Evolutionary conservation across 164 flowering plant genomes (phyloP).

Genomic region (grape (Vitis vinifera)): DNA sequence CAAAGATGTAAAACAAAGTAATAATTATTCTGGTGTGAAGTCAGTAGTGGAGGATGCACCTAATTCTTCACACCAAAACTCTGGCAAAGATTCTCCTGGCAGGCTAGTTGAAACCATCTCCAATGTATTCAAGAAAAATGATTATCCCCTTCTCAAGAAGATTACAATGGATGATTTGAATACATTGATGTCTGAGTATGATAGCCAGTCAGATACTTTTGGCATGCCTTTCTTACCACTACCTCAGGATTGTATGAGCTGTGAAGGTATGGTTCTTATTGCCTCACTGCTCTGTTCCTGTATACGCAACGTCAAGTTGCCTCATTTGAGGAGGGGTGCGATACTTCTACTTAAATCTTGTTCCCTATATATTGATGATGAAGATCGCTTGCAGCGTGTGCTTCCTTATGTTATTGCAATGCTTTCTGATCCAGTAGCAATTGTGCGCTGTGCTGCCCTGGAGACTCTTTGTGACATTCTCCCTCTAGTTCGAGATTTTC

Average conservation of each 20-base stretch:
- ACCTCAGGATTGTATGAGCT: constrained; percentile 57
- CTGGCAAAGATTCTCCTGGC: constrained; percentile 37
- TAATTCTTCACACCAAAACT: constrained; percentile 19
- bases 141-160: constrained; percentile 55
- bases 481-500: constrained; percentile 88
- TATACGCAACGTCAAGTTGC: constrained; percentile 87
- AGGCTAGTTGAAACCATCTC: constrained; percentile 45
- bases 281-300: constrained; percentile 94
- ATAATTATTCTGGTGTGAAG: constrained; percentile 28
- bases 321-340: constrained; percentile 83
- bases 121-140: constrained; percentile 45
- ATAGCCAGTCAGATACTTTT: constrained; percentile 72
- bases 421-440: constrained; percentile 94
- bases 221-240: constrained; percentile 59
- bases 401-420: constrained; percentile 89
- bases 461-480: constrained; percentile 88
- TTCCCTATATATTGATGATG: constrained; percentile 86
- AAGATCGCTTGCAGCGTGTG: constrained; percentile 91
- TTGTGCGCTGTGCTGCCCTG: constrained; percentile 94
- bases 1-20: constrained; percentile 59
- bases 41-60: constrained; percentile 23
- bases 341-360: constrained; percentile 71
- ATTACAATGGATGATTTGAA: constrained; percentile 57
- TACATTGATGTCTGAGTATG: constrained; percentile 65
- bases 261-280: constrained; percentile 96